phyloP scores from a whole-genome alignment of 2,329 filamentous ascomycete species.

The Hypoxylon sp. region DNA sequence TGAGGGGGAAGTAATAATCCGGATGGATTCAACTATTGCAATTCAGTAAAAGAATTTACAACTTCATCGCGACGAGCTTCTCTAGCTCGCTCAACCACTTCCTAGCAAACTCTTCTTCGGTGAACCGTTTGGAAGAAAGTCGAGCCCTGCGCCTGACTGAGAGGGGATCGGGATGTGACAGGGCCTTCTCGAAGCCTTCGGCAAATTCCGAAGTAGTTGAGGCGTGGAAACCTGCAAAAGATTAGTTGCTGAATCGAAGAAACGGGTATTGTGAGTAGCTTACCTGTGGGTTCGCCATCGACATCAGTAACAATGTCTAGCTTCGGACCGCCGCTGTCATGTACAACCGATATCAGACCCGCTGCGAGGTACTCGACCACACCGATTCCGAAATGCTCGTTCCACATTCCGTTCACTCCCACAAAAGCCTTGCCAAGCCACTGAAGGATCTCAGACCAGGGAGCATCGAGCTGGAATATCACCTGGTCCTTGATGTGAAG shows the following conservation, averaged over 20 bases:
- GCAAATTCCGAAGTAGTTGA: conserved; percentile 82
- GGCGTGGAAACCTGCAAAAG: conserved; percentile 78
- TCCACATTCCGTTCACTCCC: conserved; percentile 99
- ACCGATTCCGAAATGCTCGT: conserved; percentile 98
- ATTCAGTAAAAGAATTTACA: conserved; percentile 22
- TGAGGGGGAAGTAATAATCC: not conserved
- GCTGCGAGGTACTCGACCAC: conserved; percentile 98
- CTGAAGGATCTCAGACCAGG: conserved; percentile 85
- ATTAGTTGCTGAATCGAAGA: conserved; percentile 30
- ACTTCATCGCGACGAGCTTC: conserved; percentile 65
- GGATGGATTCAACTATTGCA: too few relatives aligned
- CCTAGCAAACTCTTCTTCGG: conserved; percentile 82
- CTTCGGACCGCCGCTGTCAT: conserved; percentile 92
- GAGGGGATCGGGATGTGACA: conserved; percentile 75
- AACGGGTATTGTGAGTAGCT: conserved; percentile 34
- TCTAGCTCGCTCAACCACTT: conserved; percentile 82
- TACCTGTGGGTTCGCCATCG: conserved; percentile 80
- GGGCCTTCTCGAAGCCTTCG: conserved; percentile 77
- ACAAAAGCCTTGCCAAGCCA: conserved; percentile 81
- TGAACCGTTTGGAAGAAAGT: conserved; percentile 82
- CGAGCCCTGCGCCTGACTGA: conserved; percentile 80
- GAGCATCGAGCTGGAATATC: conserved; percentile 87
- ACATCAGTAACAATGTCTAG: conserved; percentile 88
- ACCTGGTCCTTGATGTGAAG: conserved; percentile 84
- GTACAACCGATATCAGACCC: conserved; percentile 90